Conservation (phyloP, 257 asterid species). For the Solanum raphanifolium region DNA sequence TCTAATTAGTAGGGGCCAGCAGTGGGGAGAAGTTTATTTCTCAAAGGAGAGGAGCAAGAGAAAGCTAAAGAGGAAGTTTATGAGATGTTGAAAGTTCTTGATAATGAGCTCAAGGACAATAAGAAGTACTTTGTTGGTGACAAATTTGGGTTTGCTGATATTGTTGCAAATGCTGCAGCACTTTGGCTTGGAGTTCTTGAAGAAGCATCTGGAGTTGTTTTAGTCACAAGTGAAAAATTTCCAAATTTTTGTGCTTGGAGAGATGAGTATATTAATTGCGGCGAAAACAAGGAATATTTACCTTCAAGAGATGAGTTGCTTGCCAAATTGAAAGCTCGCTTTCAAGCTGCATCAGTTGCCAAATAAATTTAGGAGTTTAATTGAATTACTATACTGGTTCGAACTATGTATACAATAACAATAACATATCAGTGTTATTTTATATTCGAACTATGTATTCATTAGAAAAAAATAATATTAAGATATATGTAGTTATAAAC, state of each 20-base stretch:
- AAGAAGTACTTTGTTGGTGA: background rate
- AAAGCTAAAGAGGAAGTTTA: background rate
- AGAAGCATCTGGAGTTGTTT: background rate
- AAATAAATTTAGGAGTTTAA: no score
- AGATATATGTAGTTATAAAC: no score
- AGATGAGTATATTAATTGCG: background rate
- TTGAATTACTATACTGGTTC: no score
- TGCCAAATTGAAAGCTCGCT: background rate
- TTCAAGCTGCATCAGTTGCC: no score
- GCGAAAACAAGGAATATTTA: background rate
- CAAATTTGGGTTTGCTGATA: no score
- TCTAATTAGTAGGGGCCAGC: background rate
- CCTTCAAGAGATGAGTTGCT: background rate
- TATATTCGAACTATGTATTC: no score
- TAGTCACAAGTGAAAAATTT: background rate
- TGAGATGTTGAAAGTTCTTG: background rate
- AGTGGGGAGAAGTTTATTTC: background rate
- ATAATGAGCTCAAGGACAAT: background rate
- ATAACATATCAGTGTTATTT: no score
- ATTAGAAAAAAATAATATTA: no score
- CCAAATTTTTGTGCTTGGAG: background rate
- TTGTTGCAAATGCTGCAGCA: background rate
- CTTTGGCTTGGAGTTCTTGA: background rate
- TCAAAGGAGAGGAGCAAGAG: background rate
- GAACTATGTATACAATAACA: no score